phyloP scores from a whole-genome alignment of 805 yeast genomes.

The Zygoascus tannicola region DNA sequence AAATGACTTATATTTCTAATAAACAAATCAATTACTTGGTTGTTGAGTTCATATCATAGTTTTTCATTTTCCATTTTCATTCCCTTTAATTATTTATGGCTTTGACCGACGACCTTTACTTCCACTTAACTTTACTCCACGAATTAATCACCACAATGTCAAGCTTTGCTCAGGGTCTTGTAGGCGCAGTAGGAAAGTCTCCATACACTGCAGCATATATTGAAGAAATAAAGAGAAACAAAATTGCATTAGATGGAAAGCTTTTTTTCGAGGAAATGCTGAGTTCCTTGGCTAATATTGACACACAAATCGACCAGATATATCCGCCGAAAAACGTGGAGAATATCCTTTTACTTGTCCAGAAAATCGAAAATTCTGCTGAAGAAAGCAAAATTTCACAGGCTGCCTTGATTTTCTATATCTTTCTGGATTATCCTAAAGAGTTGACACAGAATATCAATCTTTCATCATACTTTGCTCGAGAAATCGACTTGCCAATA shows the following conservation, averaged over 20 bases:
- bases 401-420: slow-evolving; percentile 15
- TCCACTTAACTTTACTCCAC: too few relatives aligned
- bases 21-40: too few relatives aligned
- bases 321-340: slow-evolving; percentile 15
- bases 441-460: slow-evolving; percentile 7
- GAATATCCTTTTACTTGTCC: slow-evolving; percentile 6
- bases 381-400: slow-evolving; percentile 7
- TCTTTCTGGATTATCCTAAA: slow-evolving; percentile 16
- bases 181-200: background rate
- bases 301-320: slow-evolving; percentile 1
- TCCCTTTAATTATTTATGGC: too few relatives aligned
- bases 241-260: slow-evolving; percentile 10
- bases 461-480: slow-evolving; percentile 15
- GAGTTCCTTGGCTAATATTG: slow-evolving; percentile 8
- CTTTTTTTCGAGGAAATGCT: slow-evolving; percentile 15
- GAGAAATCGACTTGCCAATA: slow-evolving; percentile 14
- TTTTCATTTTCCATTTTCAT: too few relatives aligned
- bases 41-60: too few relatives aligned
- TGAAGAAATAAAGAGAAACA: slow-evolving; percentile 3
- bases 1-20: too few relatives aligned
- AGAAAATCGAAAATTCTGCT: slow-evolving; percentile 8
- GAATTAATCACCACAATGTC: slow-evolving; percentile 4
- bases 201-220: background rate
- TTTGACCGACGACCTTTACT: too few relatives aligned
- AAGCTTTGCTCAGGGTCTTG: slow-evolving; percentile 1